A percentile compares a stretch with the other conserved stretches of the same genome.
Conservation (phyloP, 176 grass and related monocot genomes). For the Phoenix dactylifera region DNA sequence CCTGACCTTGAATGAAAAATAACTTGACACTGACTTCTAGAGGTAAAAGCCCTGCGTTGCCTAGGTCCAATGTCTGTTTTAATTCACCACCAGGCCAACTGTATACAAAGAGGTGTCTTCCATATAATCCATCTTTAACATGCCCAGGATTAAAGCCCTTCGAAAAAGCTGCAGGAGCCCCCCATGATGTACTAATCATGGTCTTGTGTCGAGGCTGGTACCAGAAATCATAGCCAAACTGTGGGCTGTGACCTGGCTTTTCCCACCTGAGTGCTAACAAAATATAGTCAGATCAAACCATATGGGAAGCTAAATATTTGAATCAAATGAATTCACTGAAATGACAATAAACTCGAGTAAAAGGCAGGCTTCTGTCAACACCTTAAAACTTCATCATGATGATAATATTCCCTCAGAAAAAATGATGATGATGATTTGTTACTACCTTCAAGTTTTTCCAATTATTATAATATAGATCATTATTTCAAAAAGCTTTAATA, state of each 20-base stretch:
- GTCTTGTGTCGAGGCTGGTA: constrained; percentile 90
- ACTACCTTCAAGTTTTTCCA: no score
- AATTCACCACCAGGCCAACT: constrained; percentile 88
- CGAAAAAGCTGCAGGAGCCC: constrained; percentile 59
- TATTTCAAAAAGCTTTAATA: no score
- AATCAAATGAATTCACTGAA: no score
- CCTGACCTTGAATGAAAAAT: no score
- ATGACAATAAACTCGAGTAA: no score
- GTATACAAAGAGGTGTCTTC: constrained; percentile 80
- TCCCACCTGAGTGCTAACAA: constrained; percentile 56
- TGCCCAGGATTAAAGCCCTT: constrained; percentile 76
- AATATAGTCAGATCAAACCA: background rate
- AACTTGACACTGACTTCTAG: constrained; percentile 44
- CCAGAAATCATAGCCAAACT: constrained; percentile 95
- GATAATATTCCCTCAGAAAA: no score
- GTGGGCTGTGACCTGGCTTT: constrained; percentile 66
- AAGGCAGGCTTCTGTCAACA: no score
- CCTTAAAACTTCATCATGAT: no score
- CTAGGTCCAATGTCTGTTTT: constrained; percentile 73
- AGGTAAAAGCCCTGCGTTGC: constrained; percentile 58
- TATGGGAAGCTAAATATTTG: no score
- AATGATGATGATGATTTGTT: no score
- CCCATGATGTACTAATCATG: constrained; percentile 97
- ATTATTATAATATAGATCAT: no score
- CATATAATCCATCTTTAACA: constrained; percentile 83